Base-by-base conservation (phyloP, 2,329 filamentous ascomycete genomes). In the Neocatenulostroma microsporum region DNA sequence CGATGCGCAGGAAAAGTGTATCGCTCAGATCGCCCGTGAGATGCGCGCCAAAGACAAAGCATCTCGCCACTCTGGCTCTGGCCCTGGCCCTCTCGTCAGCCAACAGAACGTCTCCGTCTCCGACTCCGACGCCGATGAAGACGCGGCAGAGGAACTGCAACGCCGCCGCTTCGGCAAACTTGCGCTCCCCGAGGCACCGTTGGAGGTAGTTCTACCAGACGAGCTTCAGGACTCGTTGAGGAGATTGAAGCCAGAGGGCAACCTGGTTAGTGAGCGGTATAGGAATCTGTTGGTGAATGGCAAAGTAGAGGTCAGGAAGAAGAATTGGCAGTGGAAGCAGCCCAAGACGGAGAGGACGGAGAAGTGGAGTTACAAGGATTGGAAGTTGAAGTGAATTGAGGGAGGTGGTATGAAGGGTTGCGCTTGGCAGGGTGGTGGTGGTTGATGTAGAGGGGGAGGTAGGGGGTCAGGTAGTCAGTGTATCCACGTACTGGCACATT, bases 361-460 rank as follows among this genome's bases (percentile, higher is more conserved):
- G 74, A 98, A 96, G 67, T 98, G 91, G 91, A 78, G 81, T 29
- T 84, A 94, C 69, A 98, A 98, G 72, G 91, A 98, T 60, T 98
- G 94, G 63, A 73, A 70, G 51, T 63, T 84, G 36, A 50, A 48
- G 42, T 55, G n/a, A n/a, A n/a, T n/a, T n/a, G n/a, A n/a, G n/a
- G n/a, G n/a, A n/a, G n/a, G n/a, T n/a, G n/a, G n/a, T n/a, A n/a
- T n/a, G n/a, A n/a, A n/a, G n/a, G n/a, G n/a, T n/a, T n/a, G n/a
- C n/a, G n/a, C n/a, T n/a, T n/a, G n/a, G n/a, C n/a, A n/a, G n/a
- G n/a, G n/a, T n/a, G n/a, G n/a, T n/a, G n/a, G n/a, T n/a, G n/a
- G n/a, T n/a, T n/a, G n/a, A n/a, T n/a, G n/a, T n/a, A n/a, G n/a
- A n/a, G n/a, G n/a, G n/a, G n/a, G n/a, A n/a, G n/a, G n/a, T n/a